A percentile compares a stretch with the other conserved stretches of the same genome.
Conservation (phyloP, 257 asterid species). For the Cruciata laevipes region DNA sequence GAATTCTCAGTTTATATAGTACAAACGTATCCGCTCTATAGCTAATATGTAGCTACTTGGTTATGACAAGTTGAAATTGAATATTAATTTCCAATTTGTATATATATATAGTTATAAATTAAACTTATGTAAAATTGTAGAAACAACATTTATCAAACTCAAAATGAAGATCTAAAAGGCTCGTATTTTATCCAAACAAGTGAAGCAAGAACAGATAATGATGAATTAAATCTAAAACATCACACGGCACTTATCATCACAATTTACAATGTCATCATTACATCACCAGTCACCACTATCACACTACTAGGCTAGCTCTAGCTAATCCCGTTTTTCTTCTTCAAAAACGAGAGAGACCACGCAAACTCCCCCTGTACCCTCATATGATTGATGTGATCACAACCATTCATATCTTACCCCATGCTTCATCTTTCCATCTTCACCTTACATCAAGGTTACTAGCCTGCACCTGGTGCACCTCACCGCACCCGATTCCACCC, state of each 20-base stretch:
- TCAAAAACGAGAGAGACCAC: conserved; percentile 9
- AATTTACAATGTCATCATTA: conserved; percentile 19
- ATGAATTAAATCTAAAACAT: conserved; percentile 10
- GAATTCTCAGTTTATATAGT: too few relatives aligned
- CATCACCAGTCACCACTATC: conserved; percentile 14
- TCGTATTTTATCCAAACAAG: background rate
- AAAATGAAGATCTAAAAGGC: too few relatives aligned
- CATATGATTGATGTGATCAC: conserved; percentile 34
- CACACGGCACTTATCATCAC: conserved; percentile 9
- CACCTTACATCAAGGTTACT: conserved; percentile 25
- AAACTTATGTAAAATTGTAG: too few relatives aligned
- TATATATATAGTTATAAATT: too few relatives aligned
- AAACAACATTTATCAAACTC: too few relatives aligned
- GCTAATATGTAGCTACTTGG: too few relatives aligned
- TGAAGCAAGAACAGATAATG: background rate
- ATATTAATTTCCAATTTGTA: too few relatives aligned
- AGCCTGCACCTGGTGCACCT: conserved; percentile 21
- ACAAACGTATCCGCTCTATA: too few relatives aligned
- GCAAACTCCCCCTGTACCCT: conserved; percentile 8
- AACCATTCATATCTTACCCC: conserved; percentile 28
- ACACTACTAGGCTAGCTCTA: background rate
- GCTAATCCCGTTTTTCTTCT: background rate
- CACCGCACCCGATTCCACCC: conserved; percentile 22
- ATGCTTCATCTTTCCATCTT: conserved; percentile 16
- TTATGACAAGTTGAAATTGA: too few relatives aligned